Conservation (phyloP, 805 yeast genomes). For the Metschnikowia gruessii region DNA sequence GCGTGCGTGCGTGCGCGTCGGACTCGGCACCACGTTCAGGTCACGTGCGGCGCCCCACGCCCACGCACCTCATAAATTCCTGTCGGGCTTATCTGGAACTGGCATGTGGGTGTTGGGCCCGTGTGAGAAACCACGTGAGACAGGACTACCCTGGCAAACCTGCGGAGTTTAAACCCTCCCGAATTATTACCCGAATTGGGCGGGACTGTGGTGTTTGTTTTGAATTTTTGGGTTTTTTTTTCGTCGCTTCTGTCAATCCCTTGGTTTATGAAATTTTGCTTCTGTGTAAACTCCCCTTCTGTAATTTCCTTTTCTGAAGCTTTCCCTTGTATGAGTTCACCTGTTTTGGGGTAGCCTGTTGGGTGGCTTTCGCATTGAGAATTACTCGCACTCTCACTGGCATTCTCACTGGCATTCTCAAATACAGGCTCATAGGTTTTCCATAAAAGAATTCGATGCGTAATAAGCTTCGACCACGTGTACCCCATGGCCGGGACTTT, state of each 20-base stretch:
- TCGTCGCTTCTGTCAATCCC: no score
- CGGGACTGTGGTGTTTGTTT: background rate
- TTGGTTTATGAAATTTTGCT: no score
- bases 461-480: slow-evolving; percentile 20
- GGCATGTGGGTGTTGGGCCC: slow-evolving; percentile 4
- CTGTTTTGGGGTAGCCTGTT: no score
- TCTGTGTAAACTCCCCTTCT: no score
- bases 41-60: slow-evolving; percentile 11
- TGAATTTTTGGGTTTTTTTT: background rate
- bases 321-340: no score
- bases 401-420: background rate
- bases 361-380: background rate
- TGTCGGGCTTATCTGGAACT: slow-evolving; percentile 12
- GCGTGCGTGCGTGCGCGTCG: slow-evolving; percentile 6
- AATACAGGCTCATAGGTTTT: slow-evolving; percentile 13
- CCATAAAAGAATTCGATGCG: slow-evolving; percentile 18
- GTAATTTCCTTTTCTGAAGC: no score
- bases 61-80: slow-evolving; percentile 8
- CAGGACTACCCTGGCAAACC: slow-evolving; percentile 10
- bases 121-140: background rate
- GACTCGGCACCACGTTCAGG: slow-evolving; percentile 8
- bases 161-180: slow-evolving; percentile 6
- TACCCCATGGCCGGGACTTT: slow-evolving; percentile 21
- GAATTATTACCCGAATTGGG: no score
- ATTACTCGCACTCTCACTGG: background rate